Percentiles rank a stretch among this genome's conserved stretches.
Evolutionary conservation across 83 land plant genomes (phyloP).

Genomic region (Thuja plicata): DNA sequence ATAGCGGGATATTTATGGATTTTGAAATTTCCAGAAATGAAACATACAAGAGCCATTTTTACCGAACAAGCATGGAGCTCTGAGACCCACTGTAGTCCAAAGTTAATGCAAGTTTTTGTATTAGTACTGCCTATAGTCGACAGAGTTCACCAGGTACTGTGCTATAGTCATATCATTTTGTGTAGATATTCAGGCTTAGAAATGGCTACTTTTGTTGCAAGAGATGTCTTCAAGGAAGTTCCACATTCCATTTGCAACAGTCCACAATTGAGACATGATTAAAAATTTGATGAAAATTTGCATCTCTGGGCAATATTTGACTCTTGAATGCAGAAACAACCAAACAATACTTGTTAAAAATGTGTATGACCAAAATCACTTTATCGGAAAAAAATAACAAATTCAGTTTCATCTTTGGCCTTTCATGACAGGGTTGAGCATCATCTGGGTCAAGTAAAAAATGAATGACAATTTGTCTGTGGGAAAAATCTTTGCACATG

Average conservation of each 20-base stretch:
- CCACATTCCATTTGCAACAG: neutral
- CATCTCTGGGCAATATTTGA: too few species aligned
- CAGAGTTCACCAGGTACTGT: neutral
- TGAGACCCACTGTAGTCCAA: neutral
- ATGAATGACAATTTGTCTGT: too few species aligned
- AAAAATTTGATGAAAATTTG: too few species aligned
- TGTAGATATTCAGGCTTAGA: constrained; percentile 1
- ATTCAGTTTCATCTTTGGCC: too few species aligned
- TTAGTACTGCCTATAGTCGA: constrained; percentile 1
- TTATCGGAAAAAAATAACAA: too few species aligned
- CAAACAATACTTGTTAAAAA: too few species aligned
- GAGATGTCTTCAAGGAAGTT: constrained; percentile 7
- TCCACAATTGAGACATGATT: too few species aligned
- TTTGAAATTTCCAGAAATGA: neutral
- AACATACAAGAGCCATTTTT: neutral
- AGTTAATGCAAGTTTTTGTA: neutral
- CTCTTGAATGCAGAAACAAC: too few species aligned
- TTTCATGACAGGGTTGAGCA: too few species aligned
- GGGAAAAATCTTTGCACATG: too few species aligned
- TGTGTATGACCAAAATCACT: too few species aligned
- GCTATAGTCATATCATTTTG: neutral
- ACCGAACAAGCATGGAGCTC: constrained; percentile 3
- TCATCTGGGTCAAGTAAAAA: too few species aligned
- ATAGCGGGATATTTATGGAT: constrained; percentile 2
- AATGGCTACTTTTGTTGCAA: neutral